A percentile compares a stretch with the other conserved stretches of the same genome.
Evolutionary conservation across 2,329 filamentous ascomycete species (phyloP).

Genomic region (Leptographium wingfieldii): DNA sequence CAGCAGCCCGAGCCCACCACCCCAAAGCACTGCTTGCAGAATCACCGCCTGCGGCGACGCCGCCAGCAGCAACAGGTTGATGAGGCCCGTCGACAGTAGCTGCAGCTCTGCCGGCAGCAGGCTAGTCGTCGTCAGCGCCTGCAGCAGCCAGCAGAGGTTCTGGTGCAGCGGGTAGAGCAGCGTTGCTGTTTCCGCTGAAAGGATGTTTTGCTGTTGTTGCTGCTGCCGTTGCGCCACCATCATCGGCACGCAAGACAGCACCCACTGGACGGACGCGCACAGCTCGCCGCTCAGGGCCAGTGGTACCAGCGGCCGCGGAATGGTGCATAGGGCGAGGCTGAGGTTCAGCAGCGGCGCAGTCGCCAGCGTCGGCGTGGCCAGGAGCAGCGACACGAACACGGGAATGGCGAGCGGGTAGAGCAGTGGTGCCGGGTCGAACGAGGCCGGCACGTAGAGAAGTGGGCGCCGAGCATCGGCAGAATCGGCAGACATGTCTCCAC

Average conservation of each 20-base stretch:
- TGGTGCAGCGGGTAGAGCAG: conserved; percentile 71
- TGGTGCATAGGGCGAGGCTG: conserved; percentile 63
- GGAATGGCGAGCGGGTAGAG: conserved; percentile 73
- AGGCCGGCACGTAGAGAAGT: conserved; percentile 45
- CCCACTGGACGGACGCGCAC: conserved; percentile 65
- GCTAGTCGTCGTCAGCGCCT: conserved; percentile 78
- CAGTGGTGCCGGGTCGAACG: conserved; percentile 87
- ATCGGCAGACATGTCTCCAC: neutral
- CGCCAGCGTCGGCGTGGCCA: conserved; percentile 54
- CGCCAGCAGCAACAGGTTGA: conserved; percentile 69
- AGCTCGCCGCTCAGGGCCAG: conserved; percentile 42
- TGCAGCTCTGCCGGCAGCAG: conserved; percentile 79
- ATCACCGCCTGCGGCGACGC: conserved; percentile 73
- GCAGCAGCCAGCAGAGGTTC: conserved; percentile 57
- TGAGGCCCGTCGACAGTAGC: conserved; percentile 67
- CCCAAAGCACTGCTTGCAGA: conserved; percentile 74
- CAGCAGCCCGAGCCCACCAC: conserved; percentile 66
- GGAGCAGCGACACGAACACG: conserved; percentile 61
- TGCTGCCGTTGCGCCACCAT: conserved; percentile 23
- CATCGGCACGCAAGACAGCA: conserved; percentile 59
- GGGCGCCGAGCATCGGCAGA: neutral
- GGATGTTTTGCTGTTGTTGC: conserved; percentile 18
- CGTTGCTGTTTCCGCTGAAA: conserved; percentile 16
- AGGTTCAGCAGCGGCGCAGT: conserved; percentile 40
- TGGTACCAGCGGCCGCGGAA: conserved; percentile 63